These are phyloP conservation scores for Alliaria petiolata DNA, from an alignment of 345 rosid genomes.

Conservation along the genomic window DNA sequence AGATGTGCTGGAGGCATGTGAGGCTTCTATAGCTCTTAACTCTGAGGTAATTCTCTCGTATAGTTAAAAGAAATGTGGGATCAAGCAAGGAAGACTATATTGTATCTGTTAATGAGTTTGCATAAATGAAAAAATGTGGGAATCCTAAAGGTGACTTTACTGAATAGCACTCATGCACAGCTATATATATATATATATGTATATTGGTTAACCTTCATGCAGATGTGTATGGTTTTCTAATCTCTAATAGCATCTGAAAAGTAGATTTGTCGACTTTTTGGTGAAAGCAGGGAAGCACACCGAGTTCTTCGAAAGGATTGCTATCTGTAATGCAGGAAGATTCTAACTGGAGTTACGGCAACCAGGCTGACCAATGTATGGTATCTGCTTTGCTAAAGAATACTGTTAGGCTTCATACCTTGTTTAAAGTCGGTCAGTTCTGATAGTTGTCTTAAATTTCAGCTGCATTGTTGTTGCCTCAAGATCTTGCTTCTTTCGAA, in stretches of 20 bases:
- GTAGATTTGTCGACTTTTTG: not conserved
- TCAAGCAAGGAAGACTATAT: not conserved
- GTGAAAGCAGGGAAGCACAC: conserved; percentile 43
- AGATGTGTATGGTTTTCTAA: not conserved
- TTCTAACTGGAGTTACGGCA: conserved; percentile 26
- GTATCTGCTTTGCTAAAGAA: not conserved
- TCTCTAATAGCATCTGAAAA: not conserved
- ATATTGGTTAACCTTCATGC: too few relatives aligned
- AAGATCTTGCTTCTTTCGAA: conserved; percentile 39
- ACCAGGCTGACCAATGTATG: conserved; percentile 24
- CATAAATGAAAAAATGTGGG: not conserved
- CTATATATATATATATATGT: too few relatives aligned
- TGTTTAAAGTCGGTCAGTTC: not conserved
- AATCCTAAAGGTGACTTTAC: not conserved
- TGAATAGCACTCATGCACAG: not conserved
- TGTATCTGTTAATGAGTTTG: conserved; percentile 8
- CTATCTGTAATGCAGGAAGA: conserved; percentile 33
- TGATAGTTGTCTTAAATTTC: conserved; percentile 33
- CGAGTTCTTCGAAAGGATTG: conserved; percentile 34
- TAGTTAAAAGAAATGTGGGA: not conserved
- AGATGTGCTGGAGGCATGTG: conserved; percentile 44
- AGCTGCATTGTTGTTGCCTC: conserved; percentile 44
- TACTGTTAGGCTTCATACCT: conserved; percentile 10
- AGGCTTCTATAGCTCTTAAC: conserved; percentile 33
- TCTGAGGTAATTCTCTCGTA: conserved; percentile 37